Evolutionary conservation across 805 yeast genomes (phyloP).

Genomic region (Naumovozyma baii): DNA sequence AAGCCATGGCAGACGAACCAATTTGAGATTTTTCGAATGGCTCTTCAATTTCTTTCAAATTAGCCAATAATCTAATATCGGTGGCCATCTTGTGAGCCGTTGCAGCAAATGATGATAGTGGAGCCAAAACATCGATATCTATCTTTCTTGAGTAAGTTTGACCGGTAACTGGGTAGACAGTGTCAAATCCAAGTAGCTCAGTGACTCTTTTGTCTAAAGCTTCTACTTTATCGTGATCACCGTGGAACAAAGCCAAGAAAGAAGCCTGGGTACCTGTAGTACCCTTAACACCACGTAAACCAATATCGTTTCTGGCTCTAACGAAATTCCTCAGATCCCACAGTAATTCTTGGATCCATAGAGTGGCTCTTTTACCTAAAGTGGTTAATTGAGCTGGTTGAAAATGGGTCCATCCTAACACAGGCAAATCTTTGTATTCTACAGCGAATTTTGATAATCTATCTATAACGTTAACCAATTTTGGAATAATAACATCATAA

Average conservation of each 20-base stretch:
- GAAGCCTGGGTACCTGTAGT: conserved; percentile 99
- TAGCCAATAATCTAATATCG: conserved; percentile 89
- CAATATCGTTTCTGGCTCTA: conserved; percentile 93
- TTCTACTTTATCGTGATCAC: conserved; percentile 95
- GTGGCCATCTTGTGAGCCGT: conserved; percentile 97
- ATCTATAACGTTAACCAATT: conserved; percentile 90
- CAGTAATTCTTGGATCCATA: conserved; percentile 94
- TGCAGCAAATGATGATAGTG: conserved; percentile 90
- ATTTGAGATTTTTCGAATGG: conserved; percentile 98
- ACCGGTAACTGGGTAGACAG: conserved; percentile 95
- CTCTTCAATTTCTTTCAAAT: conserved; percentile 94
- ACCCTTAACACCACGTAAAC: conserved; percentile 96
- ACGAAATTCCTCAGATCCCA: conserved; percentile 96
- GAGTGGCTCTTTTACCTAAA: conserved; percentile 94
- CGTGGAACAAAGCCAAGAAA: conserved; percentile 88
- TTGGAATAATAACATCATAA: conserved; percentile 84
- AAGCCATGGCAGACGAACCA: conserved; percentile 98
- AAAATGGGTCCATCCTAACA: conserved; percentile 98
- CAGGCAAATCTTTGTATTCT: conserved; percentile 90
- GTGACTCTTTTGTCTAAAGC: conserved; percentile 84
- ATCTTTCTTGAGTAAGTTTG: conserved; percentile 98
- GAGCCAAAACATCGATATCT: conserved; percentile 87
- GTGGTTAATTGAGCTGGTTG: conserved; percentile 99
- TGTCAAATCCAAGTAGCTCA: conserved; percentile 85
- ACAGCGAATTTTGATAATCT: conserved; percentile 81